phyloP scores from a whole-genome alignment of 768 basidiomycete species.

The Pisolithus microcarpus region DNA sequence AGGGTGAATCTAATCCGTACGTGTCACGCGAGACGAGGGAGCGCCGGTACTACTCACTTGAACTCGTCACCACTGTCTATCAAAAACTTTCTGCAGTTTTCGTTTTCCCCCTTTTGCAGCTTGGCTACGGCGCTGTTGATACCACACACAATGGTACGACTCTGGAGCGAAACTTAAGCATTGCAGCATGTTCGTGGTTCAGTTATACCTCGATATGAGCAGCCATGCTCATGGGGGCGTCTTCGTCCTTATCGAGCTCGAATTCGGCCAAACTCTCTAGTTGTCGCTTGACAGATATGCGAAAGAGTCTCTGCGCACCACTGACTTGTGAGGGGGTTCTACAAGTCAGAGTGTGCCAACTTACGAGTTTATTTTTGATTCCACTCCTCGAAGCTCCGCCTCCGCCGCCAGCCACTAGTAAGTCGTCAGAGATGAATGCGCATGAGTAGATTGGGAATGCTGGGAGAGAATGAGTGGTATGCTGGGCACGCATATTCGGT shows the following conservation, averaged over 20 bases:
- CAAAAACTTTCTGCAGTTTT: constrained; percentile 75
- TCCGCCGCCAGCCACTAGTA: constrained; percentile 82
- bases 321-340: constrained; percentile 6
- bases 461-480: constrained; percentile 69
- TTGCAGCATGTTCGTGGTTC: background rate
- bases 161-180: constrained; percentile 23
- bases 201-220: constrained; percentile 49
- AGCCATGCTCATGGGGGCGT: constrained; percentile 96
- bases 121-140: constrained; percentile 71
- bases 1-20: constrained; percentile 13
- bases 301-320: constrained; percentile 56
- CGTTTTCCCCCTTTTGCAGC: constrained; percentile 61
- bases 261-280: constrained; percentile 59
- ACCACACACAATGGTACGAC: constrained; percentile 66
- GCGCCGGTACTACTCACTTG: constrained; percentile 38
- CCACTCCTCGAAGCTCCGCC: constrained; percentile 82
- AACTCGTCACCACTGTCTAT: constrained; percentile 37
- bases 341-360: constrained; percentile 14
- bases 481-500: constrained; percentile 64
- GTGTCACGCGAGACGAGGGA: constrained; percentile 7
- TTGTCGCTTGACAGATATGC: constrained; percentile 44
- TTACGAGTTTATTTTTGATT: constrained; percentile 89
- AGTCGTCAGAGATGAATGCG: constrained; percentile 64
- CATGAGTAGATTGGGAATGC: constrained; percentile 87
- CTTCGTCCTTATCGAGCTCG: constrained; percentile 74